A percentile compares a stretch with the other conserved stretches of the same genome.
Evolutionary conservation across 768 basidiomycete genomes (phyloP).

Genomic region (Kwoniella mangroviensis): DNA sequence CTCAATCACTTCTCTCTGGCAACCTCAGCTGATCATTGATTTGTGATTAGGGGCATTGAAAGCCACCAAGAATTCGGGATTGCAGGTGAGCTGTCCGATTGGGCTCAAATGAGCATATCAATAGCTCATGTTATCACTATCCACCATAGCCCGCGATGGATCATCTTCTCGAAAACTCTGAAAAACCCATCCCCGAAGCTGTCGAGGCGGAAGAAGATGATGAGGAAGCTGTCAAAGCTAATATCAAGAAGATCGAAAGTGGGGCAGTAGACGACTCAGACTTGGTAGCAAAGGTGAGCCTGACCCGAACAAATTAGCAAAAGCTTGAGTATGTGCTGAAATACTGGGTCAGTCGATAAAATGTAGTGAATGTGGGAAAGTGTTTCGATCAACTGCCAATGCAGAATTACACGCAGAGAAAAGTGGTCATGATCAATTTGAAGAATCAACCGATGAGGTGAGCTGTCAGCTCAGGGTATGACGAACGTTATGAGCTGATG

Average conservation of each 20-base stretch:
- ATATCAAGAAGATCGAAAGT: constrained; percentile 57
- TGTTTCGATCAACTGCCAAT: constrained; percentile 81
- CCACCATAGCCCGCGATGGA: constrained; percentile 66
- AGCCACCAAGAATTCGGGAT: constrained; percentile 77
- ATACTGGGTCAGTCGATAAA: constrained; percentile 41
- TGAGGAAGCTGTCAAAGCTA: constrained; percentile 62
- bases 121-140: constrained; percentile 23
- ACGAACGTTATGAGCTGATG: background rate
- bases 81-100: constrained; percentile 67
- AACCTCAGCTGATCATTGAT: constrained; percentile 5
- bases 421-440: constrained; percentile 92
- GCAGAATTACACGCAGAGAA: constrained; percentile 94
- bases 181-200: constrained; percentile 69
- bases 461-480: constrained; percentile 21
- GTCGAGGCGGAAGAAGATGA: constrained; percentile 75
- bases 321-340: background rate
- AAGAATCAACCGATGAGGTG: constrained; percentile 93
- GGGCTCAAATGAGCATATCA: constrained; percentile 57
- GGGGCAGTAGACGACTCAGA: constrained; percentile 38
- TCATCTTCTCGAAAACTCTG: constrained; percentile 79
- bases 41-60: constrained; percentile 75
- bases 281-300: constrained; percentile 52
- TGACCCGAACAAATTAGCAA: background rate
- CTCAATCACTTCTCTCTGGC: constrained; percentile 14
- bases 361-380: constrained; percentile 72